These are phyloP conservation scores for Hypericum androsaemum DNA, from an alignment of 345 rosid genomes.

Conservation along the genomic window DNA sequence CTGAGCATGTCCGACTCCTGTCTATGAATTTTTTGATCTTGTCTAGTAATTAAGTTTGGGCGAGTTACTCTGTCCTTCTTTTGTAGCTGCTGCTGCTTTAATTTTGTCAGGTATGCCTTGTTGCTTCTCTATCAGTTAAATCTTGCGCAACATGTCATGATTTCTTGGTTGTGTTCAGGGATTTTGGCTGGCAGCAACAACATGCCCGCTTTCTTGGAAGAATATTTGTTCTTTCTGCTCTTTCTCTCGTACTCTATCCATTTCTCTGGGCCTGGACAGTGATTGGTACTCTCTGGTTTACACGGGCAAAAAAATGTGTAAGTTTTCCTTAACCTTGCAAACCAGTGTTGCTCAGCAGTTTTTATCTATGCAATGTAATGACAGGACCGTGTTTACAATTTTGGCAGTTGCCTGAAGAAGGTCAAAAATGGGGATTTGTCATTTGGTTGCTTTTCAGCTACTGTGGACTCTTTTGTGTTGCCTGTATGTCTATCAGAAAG, in stretches of 20 bases:
- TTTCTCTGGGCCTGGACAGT: constrained; percentile 96
- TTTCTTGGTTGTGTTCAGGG: constrained; percentile 36
- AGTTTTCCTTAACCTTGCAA: constrained; percentile 16
- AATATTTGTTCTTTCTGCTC: constrained; percentile 63
- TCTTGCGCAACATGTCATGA: constrained; percentile 1
- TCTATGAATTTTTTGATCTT: too few species aligned
- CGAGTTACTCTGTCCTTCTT: too few species aligned
- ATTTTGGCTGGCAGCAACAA: constrained; percentile 95
- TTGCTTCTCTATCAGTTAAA: neutral
- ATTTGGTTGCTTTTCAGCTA: constrained; percentile 96
- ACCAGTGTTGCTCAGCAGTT: neutral
- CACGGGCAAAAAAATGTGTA: constrained; percentile 65
- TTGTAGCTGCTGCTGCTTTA: too few species aligned
- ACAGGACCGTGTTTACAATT: constrained; percentile 3
- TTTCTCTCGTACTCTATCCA: constrained; percentile 73
- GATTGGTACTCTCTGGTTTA: constrained; percentile 86
- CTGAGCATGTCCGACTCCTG: too few species aligned
- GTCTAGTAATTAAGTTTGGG: too few species aligned
- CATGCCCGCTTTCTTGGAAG: constrained; percentile 88
- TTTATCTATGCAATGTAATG: constrained; percentile 1
- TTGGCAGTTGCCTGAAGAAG: constrained; percentile 78
- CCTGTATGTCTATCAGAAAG: constrained; percentile 76
- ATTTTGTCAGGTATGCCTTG: neutral
- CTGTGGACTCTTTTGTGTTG: constrained; percentile 79
- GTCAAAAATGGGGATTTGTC: constrained; percentile 96